A percentile compares a stretch with the other conserved stretches of the same genome.
phyloP scores from a whole-genome alignment of 2,329 filamentous ascomycete genomes.

The Hymenoscyphus occultus region DNA sequence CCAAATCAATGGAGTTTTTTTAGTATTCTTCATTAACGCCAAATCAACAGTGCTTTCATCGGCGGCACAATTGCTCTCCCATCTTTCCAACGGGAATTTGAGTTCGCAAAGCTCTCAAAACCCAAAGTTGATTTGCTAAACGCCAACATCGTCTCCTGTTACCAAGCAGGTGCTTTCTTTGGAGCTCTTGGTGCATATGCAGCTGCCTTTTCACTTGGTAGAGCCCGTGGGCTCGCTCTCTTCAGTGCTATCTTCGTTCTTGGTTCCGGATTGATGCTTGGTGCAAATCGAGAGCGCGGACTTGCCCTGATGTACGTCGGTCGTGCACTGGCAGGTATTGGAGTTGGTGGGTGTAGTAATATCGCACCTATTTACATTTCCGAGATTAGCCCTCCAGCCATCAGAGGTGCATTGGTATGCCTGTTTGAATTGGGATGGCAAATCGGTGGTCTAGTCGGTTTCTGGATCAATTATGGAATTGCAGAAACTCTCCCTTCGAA shows the following conservation, averaged over 20 bases:
- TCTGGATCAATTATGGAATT: slow-evolving; percentile 62
- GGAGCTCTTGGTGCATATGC: slow-evolving; percentile 69
- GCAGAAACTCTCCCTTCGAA: slow-evolving; percentile 45
- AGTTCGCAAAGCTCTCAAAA: slow-evolving; percentile 49
- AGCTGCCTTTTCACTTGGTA: slow-evolving; percentile 64
- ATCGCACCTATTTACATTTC: slow-evolving; percentile 53
- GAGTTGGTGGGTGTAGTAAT: slow-evolving; percentile 61
- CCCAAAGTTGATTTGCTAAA: slow-evolving; percentile 57
- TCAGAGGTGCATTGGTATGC: slow-evolving; percentile 62
- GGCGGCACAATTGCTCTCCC: slow-evolving; percentile 70
- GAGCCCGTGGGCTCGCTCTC: slow-evolving; percentile 60
- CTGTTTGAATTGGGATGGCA: slow-evolving; percentile 67
- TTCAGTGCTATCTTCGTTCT: slow-evolving; percentile 64
- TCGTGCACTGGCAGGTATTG: slow-evolving; percentile 61
- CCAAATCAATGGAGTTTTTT: neutral
- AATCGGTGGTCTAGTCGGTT: slow-evolving; percentile 60
- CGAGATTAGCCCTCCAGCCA: slow-evolving; percentile 52
- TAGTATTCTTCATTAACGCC: neutral
- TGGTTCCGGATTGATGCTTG: slow-evolving; percentile 71
- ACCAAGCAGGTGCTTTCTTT: slow-evolving; percentile 82
- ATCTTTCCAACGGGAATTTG: slow-evolving; percentile 68
- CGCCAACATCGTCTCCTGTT: slow-evolving; percentile 76
- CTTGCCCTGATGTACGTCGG: slow-evolving; percentile 63
- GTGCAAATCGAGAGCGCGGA: slow-evolving; percentile 57
- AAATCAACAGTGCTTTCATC: slow-evolving; percentile 69